Base-by-base conservation (phyloP, 2,329 filamentous ascomycete genomes). In the Pyrenophora teres region DNA sequence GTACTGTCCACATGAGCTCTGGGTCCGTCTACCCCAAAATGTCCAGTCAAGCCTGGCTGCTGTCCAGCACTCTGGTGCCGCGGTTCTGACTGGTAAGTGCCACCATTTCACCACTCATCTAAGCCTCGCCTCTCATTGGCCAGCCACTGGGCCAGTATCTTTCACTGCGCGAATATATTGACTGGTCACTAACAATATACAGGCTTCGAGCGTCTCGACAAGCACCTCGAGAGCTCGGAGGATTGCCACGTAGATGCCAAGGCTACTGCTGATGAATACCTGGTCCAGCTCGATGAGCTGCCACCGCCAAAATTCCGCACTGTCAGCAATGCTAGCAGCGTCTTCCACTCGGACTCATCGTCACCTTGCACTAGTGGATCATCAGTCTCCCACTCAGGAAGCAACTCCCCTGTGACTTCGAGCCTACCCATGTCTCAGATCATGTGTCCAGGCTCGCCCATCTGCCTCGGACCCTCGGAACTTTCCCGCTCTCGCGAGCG, bases 1-100 rank as follows among this genome's bases (percentile, higher is more conserved):
- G 74, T 63, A 66, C 40, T 64, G 77, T 41, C 69, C 76, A 0
- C 56, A 72, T 21, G 60, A 69, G 10, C 62, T 78, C 21, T 69
- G 71, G 65, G 54, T 66, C 23, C 63, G 58, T 25, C 68, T 80
- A 9, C 74, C 77, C 4, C 32, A 52, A 1, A 54, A 67, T 13
- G 62, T 80, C 12, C 61, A 68, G 42, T 56, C 64, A 10, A 60
- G 59, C 30, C 52, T 77, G 25, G 63, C 69, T 4, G 65, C 71
- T 27, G 71, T 79, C 62, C 72, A 75, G 56, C 72, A 74, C 40
- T 71, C 76, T 43, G 77, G 75, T 36, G 78, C 78, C 15, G 77
- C 77, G 32, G 72, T 79, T 30, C 66, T 71, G 56, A 79, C 77
- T 40, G 68, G 75, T 52, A 73, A 54, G 73, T 70, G 36, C 12